A percentile compares a stretch with the other conserved stretches of the same genome.
These are phyloP conservation scores for Alternaria angustiovoidea DNA, from an alignment of 2,329 filamentous ascomycete genomes.

Conservation along the genomic window DNA sequence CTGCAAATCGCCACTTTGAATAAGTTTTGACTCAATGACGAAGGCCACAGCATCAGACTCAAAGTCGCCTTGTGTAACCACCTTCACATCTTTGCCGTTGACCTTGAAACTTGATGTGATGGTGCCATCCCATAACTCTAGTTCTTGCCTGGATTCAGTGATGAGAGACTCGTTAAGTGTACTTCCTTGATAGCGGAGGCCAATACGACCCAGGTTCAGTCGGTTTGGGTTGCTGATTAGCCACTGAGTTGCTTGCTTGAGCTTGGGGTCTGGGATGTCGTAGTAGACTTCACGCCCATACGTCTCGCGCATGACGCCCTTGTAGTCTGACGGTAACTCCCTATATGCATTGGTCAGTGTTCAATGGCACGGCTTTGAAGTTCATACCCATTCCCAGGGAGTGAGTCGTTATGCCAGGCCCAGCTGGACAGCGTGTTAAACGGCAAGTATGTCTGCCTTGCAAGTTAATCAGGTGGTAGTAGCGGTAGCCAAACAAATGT, in stretches of 20 bases:
- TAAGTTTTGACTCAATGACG: conserved; percentile 53
- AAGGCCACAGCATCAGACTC: conserved; percentile 57
- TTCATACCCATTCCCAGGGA: conserved; percentile 50
- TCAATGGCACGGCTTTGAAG: conserved; percentile 21
- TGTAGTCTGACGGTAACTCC: conserved; percentile 32
- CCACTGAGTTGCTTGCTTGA: conserved; percentile 58
- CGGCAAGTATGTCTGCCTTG: conserved; percentile 45
- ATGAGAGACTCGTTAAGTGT: conserved; percentile 26
- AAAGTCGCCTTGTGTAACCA: conserved; percentile 58
- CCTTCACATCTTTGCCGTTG: conserved; percentile 49
- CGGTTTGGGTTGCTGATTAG: conserved; percentile 62
- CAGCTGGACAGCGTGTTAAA: conserved; percentile 53
- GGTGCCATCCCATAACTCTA: conserved; percentile 60
- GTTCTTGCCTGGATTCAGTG: conserved; percentile 45
- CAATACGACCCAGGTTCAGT: conserved; percentile 59
- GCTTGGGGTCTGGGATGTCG: conserved; percentile 51
- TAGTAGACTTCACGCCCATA: conserved; percentile 54
- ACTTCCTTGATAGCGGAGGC: conserved; percentile 53
- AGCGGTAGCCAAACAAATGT: neutral
- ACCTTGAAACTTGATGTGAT: conserved; percentile 57
- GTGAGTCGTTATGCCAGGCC: conserved; percentile 55
- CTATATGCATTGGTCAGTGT: conserved; percentile 9
- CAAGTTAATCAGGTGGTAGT: neutral
- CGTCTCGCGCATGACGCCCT: conserved; percentile 52
- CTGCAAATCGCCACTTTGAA: conserved; percentile 50